These are phyloP conservation scores for Mrakia gelida DNA, from an alignment of 768 basidiomycete genomes.

Conservation along the genomic window DNA sequence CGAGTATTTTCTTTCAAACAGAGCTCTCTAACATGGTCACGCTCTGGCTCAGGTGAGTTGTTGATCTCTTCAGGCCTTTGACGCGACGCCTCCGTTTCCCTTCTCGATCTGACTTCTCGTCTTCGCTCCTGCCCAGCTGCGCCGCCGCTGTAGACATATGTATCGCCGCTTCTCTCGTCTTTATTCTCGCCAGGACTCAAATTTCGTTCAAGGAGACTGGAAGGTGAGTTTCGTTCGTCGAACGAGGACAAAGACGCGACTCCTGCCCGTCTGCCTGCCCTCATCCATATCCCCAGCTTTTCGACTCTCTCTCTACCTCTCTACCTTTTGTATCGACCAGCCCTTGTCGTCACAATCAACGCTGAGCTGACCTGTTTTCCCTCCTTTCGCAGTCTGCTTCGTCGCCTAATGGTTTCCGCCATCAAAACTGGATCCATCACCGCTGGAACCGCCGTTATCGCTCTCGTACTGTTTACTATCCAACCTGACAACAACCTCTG, in stretches of 20 bases:
- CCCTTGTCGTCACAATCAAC: background rate
- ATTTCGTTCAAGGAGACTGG: background rate
- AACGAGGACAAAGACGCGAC: background rate
- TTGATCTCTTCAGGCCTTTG: too few species aligned
- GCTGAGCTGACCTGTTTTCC: too few species aligned
- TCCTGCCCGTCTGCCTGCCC: too few species aligned
- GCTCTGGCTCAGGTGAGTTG: background rate
- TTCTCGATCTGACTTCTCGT: background rate
- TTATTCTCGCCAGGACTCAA: background rate
- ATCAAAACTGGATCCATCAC: background rate
- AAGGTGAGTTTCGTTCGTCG: background rate
- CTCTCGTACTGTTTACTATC: background rate
- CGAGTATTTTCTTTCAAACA: background rate
- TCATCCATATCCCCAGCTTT: too few species aligned
- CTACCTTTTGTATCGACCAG: background rate
- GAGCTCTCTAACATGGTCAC: background rate
- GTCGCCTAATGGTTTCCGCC: background rate
- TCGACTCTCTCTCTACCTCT: too few species aligned
- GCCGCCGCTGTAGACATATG: background rate
- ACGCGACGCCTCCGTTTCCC: background rate
- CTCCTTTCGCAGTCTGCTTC: background rate
- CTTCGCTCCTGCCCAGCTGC: background rate
- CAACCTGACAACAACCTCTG: background rate
- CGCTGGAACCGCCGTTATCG: background rate
- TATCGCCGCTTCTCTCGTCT: background rate